Percentiles rank a stretch among this genome's conserved stretches.
These are phyloP conservation scores for Platanthera guangdongensis DNA, from an alignment of 106 monocot genomes.

Conservation along the genomic window DNA sequence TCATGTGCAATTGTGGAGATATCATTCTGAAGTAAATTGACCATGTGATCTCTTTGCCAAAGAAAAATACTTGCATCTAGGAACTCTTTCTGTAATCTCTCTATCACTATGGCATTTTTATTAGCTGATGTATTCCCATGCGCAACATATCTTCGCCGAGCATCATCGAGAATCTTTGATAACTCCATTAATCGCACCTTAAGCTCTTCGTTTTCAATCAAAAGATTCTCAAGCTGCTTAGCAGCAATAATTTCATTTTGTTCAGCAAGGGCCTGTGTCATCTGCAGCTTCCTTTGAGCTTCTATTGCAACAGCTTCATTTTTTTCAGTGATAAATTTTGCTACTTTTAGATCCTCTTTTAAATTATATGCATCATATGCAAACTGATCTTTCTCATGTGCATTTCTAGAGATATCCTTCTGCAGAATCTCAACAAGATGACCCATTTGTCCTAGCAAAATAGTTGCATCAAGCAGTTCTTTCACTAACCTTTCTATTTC, in stretches of 20 bases:
- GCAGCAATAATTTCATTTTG: slow-evolving; percentile 78
- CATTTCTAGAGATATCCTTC: slow-evolving; percentile 20
- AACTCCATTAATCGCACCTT: background rate
- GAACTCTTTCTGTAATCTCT: slow-evolving; percentile 4
- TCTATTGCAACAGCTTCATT: slow-evolving; percentile 9
- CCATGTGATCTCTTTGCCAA: background rate
- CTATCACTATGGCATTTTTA: background rate
- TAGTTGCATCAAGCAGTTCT: background rate
- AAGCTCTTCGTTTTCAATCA: slow-evolving; percentile 1
- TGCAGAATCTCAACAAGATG: slow-evolving; percentile 10
- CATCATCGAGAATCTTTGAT: background rate
- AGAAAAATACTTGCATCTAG: background rate
- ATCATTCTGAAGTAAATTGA: slow-evolving; percentile 18
- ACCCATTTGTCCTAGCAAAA: background rate
- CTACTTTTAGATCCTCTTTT: background rate
- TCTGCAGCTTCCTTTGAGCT: background rate
- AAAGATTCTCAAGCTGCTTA: slow-evolving; percentile 41
- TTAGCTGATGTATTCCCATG: slow-evolving; percentile 2
- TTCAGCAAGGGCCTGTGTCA: slow-evolving; percentile 29
- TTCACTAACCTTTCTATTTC: slow-evolving; percentile 1
- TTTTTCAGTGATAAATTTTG: slow-evolving; percentile 7
- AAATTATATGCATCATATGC: background rate
- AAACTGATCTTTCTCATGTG: slow-evolving; percentile 4
- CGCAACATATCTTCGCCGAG: slow-evolving; percentile 17
- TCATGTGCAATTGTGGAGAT: slow-evolving; percentile 14